A percentile compares a stretch with the other conserved stretches of the same genome.
phyloP scores from a whole-genome alignment of 1,139 yeast genomes.

The Candida glucosophila region DNA sequence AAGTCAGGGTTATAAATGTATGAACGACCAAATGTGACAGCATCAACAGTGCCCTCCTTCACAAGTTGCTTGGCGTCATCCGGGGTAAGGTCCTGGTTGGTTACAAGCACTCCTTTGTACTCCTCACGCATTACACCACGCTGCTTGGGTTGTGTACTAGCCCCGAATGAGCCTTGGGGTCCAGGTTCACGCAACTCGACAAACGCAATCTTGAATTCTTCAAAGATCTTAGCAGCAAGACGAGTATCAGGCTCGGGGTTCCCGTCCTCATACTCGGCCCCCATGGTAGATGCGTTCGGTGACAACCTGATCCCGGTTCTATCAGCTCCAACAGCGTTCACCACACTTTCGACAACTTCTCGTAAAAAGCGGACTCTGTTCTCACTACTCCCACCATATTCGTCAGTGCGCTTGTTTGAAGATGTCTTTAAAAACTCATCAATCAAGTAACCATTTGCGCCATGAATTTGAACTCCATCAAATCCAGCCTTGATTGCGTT shows the following conservation, averaged over 20 bases:
- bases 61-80: too few relatives aligned
- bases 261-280: conserved; percentile 27
- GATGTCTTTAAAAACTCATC: conserved; percentile 26
- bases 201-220: too few relatives aligned
- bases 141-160: too few relatives aligned
- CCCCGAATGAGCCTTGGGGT: too few relatives aligned
- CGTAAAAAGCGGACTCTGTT: conserved; percentile 52
- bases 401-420: conserved; percentile 37
- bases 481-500: conserved; percentile 31
- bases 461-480: conserved; percentile 38
- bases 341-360: conserved; percentile 44
- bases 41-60: too few relatives aligned
- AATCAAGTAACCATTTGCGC: conserved; percentile 37
- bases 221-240: too few relatives aligned
- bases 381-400: conserved; percentile 52
- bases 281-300: conserved; percentile 44
- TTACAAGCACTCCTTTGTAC: too few relatives aligned
- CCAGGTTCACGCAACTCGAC: too few relatives aligned
- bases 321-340: conserved; percentile 36
- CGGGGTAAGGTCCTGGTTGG: too few relatives aligned
- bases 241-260: conserved; percentile 26
- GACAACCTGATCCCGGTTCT: conserved; percentile 52
- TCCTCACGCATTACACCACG: too few relatives aligned
- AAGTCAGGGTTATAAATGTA: too few relatives aligned
- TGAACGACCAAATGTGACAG: too few relatives aligned